Evolutionary conservation across 129 eudicot species (phyloP), one percentile per base, ranked within the genome.

Genomic region (Flaveria sonorensis): DNA sequence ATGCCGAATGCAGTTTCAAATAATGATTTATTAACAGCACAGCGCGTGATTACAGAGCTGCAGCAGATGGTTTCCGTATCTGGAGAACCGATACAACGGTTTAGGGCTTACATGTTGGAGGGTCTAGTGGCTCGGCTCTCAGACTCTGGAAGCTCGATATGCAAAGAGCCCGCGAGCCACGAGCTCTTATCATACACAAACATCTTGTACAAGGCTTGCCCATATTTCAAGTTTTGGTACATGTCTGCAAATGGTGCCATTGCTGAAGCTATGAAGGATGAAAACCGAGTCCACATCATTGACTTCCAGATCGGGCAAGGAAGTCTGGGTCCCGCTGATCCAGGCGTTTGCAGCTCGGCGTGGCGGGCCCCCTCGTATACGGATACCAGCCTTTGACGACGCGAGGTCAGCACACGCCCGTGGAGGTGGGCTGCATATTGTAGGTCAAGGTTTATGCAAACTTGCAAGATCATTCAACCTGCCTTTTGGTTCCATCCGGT

Each of bases 201-300:
- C 81, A 81, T 85, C 18, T 87, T 92, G 18, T 84, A 83, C 46
- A 89, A 89, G 74, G 92, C 81, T 30, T 92, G 97, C 83, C 97
- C 96, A 19, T 92, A 80, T 76, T 83, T 89, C 55, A 89, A 92
- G 79, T 92, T 92, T 10, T 96, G 97, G 18, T 87, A 92, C 89
- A 92, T 89, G 96, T 87, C 97, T 4, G 92, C 97, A 43, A 92
- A 92, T 18, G 96, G 96, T 10, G 96, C 97, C 20, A 92, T 92
- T 43, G 96, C 96, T 1, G 97, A 92, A 50, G 92, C 97, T 1
- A 83, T 84, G 89, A 89, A 92, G 81, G 82, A 84, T 50, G 92
- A 92, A 77, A 78, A 77, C 6, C 79, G 83, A 45, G 89, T 92
- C 72, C 97, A 92, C 77, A 89, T 92, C 53, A 74, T 92, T 10